These are phyloP conservation scores for Mycena belliarum DNA, from an alignment of 768 basidiomycete species.

Conservation along the genomic window DNA sequence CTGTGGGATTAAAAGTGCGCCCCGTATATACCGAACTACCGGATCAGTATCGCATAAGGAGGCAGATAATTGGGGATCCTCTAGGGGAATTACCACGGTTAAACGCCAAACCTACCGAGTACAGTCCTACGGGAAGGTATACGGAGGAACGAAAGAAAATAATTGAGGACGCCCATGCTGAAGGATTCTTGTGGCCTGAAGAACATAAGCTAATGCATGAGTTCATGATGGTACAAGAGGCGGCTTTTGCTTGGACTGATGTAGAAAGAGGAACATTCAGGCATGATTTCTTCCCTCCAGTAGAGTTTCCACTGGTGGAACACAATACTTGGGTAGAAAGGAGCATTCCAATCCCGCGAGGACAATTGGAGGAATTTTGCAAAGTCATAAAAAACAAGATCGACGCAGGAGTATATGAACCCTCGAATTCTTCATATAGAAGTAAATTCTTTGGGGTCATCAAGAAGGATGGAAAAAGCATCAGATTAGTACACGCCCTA, in stretches of 20 bases:
- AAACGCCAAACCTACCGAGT: slow-evolving; percentile 23
- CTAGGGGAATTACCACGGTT: not conserved
- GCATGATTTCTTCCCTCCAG: slow-evolving; percentile 13
- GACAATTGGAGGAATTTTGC: no score
- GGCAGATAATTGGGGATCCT: not conserved
- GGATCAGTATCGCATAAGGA: not conserved
- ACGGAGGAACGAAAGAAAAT: slow-evolving; percentile 22
- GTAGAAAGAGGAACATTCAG: slow-evolving; percentile 1
- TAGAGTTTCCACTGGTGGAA: slow-evolving; percentile 19
- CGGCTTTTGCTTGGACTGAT: slow-evolving; percentile 10
- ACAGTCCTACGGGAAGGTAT: slow-evolving; percentile 17
- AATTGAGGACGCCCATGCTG: slow-evolving; percentile 20
- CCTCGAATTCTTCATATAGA: slow-evolving; percentile 23
- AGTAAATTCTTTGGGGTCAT: slow-evolving; percentile 34
- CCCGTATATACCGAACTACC: not conserved
- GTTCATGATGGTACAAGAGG: slow-evolving; percentile 24
- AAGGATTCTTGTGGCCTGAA: slow-evolving; percentile 27
- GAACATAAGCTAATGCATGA: slow-evolving; percentile 28
- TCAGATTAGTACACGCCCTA: slow-evolving; percentile 28
- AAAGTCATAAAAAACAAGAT: slow-evolving; percentile 23
- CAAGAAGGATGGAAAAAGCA: slow-evolving; percentile 24
- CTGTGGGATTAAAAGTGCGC: not conserved
- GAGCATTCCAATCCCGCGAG: no score
- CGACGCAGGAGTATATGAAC: slow-evolving; percentile 19
- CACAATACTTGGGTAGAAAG: no score